Base-by-base conservation (phyloP, 2,329 filamentous ascomycete genomes). In the Exophiala sp. region DNA sequence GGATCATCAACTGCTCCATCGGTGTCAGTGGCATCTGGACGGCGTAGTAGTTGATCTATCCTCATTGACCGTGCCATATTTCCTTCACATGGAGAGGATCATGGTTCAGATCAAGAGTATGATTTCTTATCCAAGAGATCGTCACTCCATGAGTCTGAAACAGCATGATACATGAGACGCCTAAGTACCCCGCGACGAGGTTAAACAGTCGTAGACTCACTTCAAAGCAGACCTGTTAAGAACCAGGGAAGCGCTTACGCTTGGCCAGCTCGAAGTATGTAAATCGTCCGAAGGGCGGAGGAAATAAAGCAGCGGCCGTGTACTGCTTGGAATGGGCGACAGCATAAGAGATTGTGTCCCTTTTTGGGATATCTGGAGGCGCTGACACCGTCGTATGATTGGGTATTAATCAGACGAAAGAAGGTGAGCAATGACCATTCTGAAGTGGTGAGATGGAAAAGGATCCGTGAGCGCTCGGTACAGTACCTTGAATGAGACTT, bases 1-100 rank as follows among this genome's bases (percentile, higher is more conserved):
- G 36, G 32, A 16, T 32, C 24, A n/a, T 36, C 20, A 18, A 6
- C 33, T 24, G 49, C 12, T 41, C 35, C 41, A 7, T 21, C 20
- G 32, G 12, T 11, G 9, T 35, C 39, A 20, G 42, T 36, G 3
- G 47, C 8, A 14, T 41, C 47, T 7, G 39, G 12, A 38, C 29
- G 41, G 12, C 29, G 43, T 7, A 54, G 29, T 29, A 57, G 29
- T 32, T 57, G 44, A 18, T 57, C 46, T 50, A 57, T 54, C 43
- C 24, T 54, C 32, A 51, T 54, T 50, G 55, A 49, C 42, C 42
- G 43, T 51, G 55, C 50, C 55, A 57, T 57, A 32, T 36, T 51
- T 47, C 18, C 38, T 18, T 33, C n/a, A 5, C 29, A n/a, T 20
- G n/a, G 20, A 21, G n/a, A 14, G 41, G 29, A 43, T 24, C 41